Conservation (phyloP, 2,329 filamentous ascomycete species). For the Calonectria ilicicola region DNA sequence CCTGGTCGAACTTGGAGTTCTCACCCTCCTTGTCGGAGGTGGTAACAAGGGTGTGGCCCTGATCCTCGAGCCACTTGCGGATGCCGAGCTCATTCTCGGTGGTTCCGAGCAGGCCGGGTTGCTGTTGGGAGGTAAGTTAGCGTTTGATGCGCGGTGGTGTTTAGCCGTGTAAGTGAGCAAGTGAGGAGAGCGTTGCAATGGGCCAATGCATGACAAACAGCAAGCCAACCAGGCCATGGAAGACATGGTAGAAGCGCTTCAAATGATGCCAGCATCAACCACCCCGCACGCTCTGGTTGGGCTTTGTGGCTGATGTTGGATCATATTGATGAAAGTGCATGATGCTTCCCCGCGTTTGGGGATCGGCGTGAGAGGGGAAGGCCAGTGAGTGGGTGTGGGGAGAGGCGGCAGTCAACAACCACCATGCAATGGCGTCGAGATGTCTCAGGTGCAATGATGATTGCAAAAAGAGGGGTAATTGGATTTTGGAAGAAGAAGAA, state of each 20-base stretch:
- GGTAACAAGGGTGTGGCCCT: conserved; percentile 95
- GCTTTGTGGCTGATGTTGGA: conserved; percentile 37
- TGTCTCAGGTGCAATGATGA: conserved; percentile 12
- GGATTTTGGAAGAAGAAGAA: not conserved
- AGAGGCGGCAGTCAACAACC: conserved; percentile 8
- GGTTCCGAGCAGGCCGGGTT: conserved; percentile 88
- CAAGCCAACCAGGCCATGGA: conserved; percentile 2
- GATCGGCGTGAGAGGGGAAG: conserved; percentile 36
- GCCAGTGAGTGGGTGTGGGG: conserved; percentile 29
- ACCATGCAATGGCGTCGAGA: conserved; percentile 12
- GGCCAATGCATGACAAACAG: conserved; percentile 4
- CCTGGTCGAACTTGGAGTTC: conserved; percentile 92
- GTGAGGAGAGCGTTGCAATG: conserved; percentile 15
- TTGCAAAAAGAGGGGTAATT: conserved; percentile 8
- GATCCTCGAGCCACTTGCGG: conserved; percentile 96
- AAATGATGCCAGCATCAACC: not conserved
- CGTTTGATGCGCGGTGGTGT: not conserved
- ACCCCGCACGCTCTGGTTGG: conserved; percentile 34
- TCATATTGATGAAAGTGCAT: conserved; percentile 26
- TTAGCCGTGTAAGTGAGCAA: conserved; percentile 26
- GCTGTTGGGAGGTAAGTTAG: conserved; percentile 53
- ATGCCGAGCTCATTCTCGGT: conserved; percentile 99
- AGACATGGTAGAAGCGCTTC: not conserved
- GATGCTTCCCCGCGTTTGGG: conserved; percentile 44
- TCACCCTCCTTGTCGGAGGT: conserved; percentile 98